Percentiles rank a stretch among this genome's conserved stretches.
Conservation (phyloP, 2,329 filamentous ascomycete genomes). For the Fusarium sp. region DNA sequence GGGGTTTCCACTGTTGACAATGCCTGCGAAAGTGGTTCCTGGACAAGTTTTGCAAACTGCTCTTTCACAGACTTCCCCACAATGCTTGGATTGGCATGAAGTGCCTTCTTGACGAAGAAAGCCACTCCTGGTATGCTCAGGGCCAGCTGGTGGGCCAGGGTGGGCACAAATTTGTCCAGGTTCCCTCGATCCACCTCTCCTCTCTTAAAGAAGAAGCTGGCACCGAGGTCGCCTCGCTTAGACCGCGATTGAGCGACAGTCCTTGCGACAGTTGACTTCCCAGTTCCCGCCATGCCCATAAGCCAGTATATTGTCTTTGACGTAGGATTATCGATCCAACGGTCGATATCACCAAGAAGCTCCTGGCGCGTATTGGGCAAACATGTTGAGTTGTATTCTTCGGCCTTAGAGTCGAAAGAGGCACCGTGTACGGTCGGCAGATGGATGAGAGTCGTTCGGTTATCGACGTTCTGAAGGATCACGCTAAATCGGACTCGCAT, state of each 20-base stretch:
- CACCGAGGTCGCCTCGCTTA: conserved; percentile 37
- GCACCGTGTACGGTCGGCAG: conserved; percentile 30
- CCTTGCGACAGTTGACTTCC: conserved; percentile 58
- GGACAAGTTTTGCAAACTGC: conserved; percentile 35
- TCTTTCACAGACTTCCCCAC: conserved; percentile 4
- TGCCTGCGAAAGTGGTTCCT: conserved; percentile 10
- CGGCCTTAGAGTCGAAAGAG: conserved; percentile 54
- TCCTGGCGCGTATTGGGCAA: conserved; percentile 51
- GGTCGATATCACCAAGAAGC: conserved; percentile 46
- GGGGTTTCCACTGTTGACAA: background rate
- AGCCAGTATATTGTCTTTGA: conserved; percentile 55
- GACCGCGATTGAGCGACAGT: conserved; percentile 55
- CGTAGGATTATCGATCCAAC: conserved; percentile 29
- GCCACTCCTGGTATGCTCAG: conserved; percentile 23
- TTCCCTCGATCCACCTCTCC: conserved; percentile 55
- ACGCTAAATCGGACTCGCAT: background rate
- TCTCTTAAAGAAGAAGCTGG: no score
- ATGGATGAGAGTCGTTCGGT: background rate
- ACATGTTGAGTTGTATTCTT: conserved; percentile 54
- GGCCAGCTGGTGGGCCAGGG: conserved; percentile 55
- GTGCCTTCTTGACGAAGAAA: conserved; percentile 45
- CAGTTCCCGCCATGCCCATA: conserved; percentile 58
- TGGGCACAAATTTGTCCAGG: conserved; percentile 57
- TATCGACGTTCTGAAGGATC: background rate
- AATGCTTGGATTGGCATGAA: background rate